A percentile compares a stretch with the other conserved stretches of the same genome.
These are phyloP conservation scores for Beauveria bassiana DNA, from an alignment of 2,329 filamentous ascomycete genomes.

Conservation along the genomic window DNA sequence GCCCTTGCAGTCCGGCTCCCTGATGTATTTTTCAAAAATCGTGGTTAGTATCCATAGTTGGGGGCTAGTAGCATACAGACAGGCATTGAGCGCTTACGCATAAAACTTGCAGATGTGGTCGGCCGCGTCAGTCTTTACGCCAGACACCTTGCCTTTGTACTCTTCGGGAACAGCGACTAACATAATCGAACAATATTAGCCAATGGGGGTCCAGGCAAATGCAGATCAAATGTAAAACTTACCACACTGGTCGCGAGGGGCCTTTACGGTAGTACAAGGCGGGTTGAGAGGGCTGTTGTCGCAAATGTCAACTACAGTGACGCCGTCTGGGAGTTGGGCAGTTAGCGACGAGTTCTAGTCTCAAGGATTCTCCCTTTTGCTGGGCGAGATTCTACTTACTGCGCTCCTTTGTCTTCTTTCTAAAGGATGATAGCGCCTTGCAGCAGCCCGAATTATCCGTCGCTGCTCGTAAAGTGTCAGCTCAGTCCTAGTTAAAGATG, in stretches of 20 bases:
- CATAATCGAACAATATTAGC: background rate
- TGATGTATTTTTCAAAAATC: background rate
- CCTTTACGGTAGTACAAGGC: background rate
- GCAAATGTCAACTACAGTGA: background rate
- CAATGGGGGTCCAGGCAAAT: background rate
- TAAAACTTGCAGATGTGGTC: background rate
- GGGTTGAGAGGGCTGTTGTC: background rate
- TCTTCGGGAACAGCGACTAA: background rate
- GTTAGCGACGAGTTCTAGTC: background rate
- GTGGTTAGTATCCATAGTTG: background rate
- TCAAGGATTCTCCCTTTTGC: background rate
- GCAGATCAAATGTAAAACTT: background rate
- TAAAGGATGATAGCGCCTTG: background rate
- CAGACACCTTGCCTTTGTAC: background rate
- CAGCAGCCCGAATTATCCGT: background rate
- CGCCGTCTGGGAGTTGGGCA: too few species aligned
- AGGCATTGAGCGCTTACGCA: background rate
- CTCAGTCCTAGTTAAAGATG: background rate
- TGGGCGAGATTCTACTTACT: background rate
- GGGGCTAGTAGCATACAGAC: too few species aligned
- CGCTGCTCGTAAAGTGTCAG: background rate
- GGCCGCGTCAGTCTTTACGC: background rate
- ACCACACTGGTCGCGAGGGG: background rate
- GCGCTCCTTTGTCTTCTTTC: background rate
- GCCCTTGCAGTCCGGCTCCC: background rate